Percentiles rank a stretch among this genome's conserved stretches.
phyloP scores from a whole-genome alignment of 495 filamentous ascomycete species.

The Neurospora sp. region DNA sequence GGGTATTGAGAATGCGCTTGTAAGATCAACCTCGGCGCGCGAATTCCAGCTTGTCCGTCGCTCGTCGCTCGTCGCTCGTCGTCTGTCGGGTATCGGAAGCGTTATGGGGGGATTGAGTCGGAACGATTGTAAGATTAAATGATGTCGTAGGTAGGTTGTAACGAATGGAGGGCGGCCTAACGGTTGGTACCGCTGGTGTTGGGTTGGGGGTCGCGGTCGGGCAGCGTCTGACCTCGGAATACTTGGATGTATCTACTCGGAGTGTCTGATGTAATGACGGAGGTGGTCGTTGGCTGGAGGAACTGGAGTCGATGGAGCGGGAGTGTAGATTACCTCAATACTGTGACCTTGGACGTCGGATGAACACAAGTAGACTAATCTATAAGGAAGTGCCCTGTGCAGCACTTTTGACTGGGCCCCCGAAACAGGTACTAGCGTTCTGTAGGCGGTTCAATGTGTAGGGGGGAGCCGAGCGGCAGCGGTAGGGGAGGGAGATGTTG shows the following conservation, averaged over 20 bases:
- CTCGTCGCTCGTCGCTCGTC: background rate
- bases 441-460: background rate
- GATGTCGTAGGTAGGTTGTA: background rate
- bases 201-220: background rate
- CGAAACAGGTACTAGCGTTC: background rate
- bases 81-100: background rate
- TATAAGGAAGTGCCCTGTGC: background rate
- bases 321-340: background rate
- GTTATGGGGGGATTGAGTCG: background rate
- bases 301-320: background rate
- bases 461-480: background rate
- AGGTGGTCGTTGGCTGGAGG: background rate
- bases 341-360: background rate
- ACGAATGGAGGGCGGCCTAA: background rate
- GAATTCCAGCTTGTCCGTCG: background rate
- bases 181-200: background rate
- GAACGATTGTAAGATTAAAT: background rate
- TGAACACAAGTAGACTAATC: background rate
- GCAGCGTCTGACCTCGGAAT: background rate
- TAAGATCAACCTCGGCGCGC: background rate
- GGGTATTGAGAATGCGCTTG: background rate
- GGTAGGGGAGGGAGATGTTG: background rate
- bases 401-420: background rate
- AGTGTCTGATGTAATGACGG: background rate
- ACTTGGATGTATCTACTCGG: background rate